phyloP scores from a whole-genome alignment of 2,329 filamentous ascomycete genomes.

The Diaporthe humulicola region DNA sequence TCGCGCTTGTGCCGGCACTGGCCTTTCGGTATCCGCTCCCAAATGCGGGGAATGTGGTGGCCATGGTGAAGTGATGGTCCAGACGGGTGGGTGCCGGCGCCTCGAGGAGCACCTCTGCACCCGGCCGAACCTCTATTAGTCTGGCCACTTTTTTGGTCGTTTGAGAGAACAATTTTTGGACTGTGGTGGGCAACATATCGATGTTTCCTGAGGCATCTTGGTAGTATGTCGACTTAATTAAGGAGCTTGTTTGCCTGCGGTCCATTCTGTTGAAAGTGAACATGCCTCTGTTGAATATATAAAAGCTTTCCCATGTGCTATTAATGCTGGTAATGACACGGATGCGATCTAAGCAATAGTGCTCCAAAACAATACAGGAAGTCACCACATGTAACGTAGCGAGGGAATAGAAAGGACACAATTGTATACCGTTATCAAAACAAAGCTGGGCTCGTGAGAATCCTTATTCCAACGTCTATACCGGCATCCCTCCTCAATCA shows the following conservation, averaged over 20 bases:
- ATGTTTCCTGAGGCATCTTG: not conserved
- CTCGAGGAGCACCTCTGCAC: not conserved
- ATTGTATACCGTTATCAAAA: too few species aligned
- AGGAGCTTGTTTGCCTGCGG: not conserved
- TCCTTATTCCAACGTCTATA: too few species aligned
- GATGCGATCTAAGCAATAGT: not conserved
- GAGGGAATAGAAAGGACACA: not conserved
- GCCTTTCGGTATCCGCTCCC: not conserved
- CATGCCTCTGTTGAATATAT: not conserved
- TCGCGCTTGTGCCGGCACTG: not conserved
- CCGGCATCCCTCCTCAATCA: not conserved
- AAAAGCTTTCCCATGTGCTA: not conserved
- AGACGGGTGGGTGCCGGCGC: not conserved
- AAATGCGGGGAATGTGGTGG: not conserved
- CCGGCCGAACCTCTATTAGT: not conserved
- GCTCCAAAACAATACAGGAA: not conserved
- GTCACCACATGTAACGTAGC: not conserved
- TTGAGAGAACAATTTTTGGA: not conserved
- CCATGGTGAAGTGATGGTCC: not conserved
- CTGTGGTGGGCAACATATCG: not conserved
- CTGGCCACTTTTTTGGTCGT: not conserved
- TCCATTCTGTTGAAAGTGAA: not conserved
- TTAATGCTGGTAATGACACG: not conserved
- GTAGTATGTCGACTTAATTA: not conserved
- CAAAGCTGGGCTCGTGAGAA: too few species aligned